Evolutionary conservation across 495 filamentous ascomycete species (phyloP).

Genomic region (Podospora tetraspora): DNA sequence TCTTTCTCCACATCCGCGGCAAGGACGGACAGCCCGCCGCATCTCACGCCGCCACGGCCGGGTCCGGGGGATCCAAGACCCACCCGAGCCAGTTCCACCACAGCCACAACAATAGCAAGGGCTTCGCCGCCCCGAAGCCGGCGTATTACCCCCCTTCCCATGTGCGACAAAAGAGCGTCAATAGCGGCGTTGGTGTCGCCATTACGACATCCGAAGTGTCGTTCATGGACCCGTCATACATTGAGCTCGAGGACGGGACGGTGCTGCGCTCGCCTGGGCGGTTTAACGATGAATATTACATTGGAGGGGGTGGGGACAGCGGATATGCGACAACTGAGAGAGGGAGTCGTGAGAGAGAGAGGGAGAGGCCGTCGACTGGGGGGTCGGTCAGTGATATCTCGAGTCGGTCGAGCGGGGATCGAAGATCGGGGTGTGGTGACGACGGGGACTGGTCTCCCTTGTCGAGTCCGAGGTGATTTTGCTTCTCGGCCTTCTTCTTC

Average conservation of each 20-base stretch:
- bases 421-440: neutral
- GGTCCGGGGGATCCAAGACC: neutral
- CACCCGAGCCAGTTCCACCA: neutral
- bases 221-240: slow-evolving; percentile 1
- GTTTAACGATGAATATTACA: neutral
- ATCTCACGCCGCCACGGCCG: neutral
- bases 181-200: slow-evolving; percentile 10
- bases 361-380: neutral
- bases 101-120: slow-evolving; percentile 1
- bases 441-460: slow-evolving; percentile 12
- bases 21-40: slow-evolving; percentile 2
- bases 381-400: neutral
- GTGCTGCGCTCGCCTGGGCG: neutral
- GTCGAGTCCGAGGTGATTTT: slow-evolving; percentile 1
- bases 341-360: neutral
- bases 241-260: slow-evolving; percentile 11
- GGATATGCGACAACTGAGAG: neutral
- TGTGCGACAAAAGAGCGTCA: neutral
- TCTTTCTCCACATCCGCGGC: slow-evolving; percentile 21
- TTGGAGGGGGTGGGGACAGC: neutral
- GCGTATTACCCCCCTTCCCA: neutral
- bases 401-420: neutral
- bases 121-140: neutral
- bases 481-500: neutral
- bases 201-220: slow-evolving; percentile 13